Base-by-base conservation (phyloP, 2,329 filamentous ascomycete species). In the Neofusicoccum parvum region DNA sequence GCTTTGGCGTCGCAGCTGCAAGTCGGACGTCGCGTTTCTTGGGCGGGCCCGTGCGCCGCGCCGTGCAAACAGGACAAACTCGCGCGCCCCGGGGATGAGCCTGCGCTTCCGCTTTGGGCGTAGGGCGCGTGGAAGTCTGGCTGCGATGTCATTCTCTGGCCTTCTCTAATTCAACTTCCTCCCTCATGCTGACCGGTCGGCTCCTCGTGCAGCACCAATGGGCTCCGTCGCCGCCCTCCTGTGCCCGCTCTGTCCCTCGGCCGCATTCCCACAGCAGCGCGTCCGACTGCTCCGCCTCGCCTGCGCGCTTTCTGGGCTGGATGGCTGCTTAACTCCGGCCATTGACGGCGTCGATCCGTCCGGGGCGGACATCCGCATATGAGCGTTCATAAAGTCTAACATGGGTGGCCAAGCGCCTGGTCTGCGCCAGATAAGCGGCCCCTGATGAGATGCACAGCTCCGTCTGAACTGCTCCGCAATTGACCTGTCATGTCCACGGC, bases 81-180 rank as follows among this genome's bases (percentile, higher is more conserved):
- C 15, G 20, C 27, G 5, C 10, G 11, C 49, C 23, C 49, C 49
- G 49, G 15, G 27, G 49, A 14, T 23, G 23, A 53, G 56, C 43
- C 54, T 34, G 56, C 43, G 11, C 37, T 10, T 58, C 53, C 53
- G 17, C 12, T 43, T 45, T 20, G 37, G 53, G 53, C 15, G 7
- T 60, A 60, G 56, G 10, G 9, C n/a, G 41, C 3, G 20, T 37
- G 27, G 10, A 37, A 60, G 14, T n/a, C 12, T 37, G 27, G 41
- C 11, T 46, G 56, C 56, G 23, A 48, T 60, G 56, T 48, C 56
- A 48, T 60, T 60, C 56, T 48, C 23, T 36, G 32, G 32, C 41
- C n/a, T 37, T 27, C 56, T 60, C 56, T 60, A 60, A 23, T 60
- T 48, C 56, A 60, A 60, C 56, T 46, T 60, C 39, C 54, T 17